These are phyloP conservation scores for Graphilbum ipis-grandicollis DNA, from an alignment of 2,329 filamentous ascomycete species.

Conservation along the genomic window DNA sequence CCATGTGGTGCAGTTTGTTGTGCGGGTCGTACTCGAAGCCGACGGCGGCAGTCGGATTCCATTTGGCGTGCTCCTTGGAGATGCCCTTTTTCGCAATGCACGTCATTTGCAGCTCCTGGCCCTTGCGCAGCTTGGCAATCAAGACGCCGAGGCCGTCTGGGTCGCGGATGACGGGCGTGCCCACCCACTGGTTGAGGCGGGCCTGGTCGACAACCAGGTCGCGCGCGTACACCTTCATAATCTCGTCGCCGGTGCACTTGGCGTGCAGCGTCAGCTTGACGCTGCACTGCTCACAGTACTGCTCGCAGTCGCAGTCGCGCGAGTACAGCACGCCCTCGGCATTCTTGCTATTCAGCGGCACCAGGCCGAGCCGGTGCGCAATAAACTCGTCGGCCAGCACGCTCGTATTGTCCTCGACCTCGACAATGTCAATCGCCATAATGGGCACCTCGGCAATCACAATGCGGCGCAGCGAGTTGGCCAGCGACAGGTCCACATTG, in stretches of 20 bases:
- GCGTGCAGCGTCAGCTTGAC: slow-evolving; percentile 74
- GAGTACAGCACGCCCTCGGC: slow-evolving; percentile 72
- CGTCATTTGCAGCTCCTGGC: slow-evolving; percentile 76
- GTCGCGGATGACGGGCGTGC: slow-evolving; percentile 70
- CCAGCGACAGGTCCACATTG: slow-evolving; percentile 77
- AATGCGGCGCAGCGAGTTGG: slow-evolving; percentile 78
- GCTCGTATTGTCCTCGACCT: slow-evolving; percentile 86
- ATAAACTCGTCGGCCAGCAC: slow-evolving; percentile 94
- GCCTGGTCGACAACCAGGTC: slow-evolving; percentile 61
- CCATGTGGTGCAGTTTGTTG: slow-evolving; percentile 83
- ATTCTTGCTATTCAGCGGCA: slow-evolving; percentile 73
- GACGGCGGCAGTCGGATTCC: slow-evolving; percentile 81
- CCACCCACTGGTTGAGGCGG: slow-evolving; percentile 57
- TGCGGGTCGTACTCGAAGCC: slow-evolving; percentile 97
- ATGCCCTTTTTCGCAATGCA: slow-evolving; percentile 98
- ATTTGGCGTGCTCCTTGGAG: slow-evolving; percentile 96
- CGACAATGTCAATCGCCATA: slow-evolving; percentile 85
- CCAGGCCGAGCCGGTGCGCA: slow-evolving; percentile 75
- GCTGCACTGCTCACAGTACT: slow-evolving; percentile 83
- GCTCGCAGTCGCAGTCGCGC: slow-evolving; percentile 91
- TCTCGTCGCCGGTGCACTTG: slow-evolving; percentile 67
- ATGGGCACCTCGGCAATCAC: slow-evolving; percentile 92
- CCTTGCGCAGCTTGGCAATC: slow-evolving; percentile 78
- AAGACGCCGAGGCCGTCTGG: slow-evolving; percentile 65
- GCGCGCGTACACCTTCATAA: slow-evolving; percentile 86